Conservation (phyloP, 306 rosid genomes). For the Quercus ilex region DNA sequence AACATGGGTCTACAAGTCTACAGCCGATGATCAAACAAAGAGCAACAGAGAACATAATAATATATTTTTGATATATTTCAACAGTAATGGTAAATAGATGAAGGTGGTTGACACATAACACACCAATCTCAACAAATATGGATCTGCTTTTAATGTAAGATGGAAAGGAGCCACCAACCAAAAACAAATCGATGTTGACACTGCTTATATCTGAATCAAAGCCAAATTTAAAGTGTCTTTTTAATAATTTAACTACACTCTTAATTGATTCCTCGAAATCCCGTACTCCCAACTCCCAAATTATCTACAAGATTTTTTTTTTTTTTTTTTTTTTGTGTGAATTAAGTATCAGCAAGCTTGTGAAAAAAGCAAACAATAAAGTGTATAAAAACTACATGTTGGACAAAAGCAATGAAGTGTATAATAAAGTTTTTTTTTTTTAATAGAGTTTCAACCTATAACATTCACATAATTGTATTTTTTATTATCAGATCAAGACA, state of each 20-base stretch:
- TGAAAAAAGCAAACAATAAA: background rate
- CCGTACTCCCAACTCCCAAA: too few relatives aligned
- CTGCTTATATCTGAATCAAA: constrained; percentile 25
- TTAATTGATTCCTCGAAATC: too few relatives aligned
- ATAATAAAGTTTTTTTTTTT: background rate
- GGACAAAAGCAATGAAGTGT: background rate
- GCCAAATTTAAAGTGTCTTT: background rate
- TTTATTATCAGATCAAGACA: too few relatives aligned
- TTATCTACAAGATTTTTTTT: too few relatives aligned
- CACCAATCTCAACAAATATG: constrained; percentile 3
- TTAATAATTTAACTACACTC: background rate
- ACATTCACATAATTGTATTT: too few relatives aligned
- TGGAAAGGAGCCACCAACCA: constrained; percentile 21
- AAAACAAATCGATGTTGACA: constrained; percentile 25
- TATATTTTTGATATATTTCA: background rate
- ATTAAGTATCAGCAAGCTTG: background rate
- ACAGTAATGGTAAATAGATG: background rate
- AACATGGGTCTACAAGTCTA: too few relatives aligned
- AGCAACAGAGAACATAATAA: too few relatives aligned
- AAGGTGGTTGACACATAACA: constrained; percentile 17
- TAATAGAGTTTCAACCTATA: rapidly evolving
- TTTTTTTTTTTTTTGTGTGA: too few relatives aligned
- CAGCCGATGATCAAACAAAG: too few relatives aligned
- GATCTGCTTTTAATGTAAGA: background rate
- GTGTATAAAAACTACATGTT: background rate